Evolutionary conservation across 805 yeast species (phyloP).

Genomic region (Torulaspora gathmanii): DNA sequence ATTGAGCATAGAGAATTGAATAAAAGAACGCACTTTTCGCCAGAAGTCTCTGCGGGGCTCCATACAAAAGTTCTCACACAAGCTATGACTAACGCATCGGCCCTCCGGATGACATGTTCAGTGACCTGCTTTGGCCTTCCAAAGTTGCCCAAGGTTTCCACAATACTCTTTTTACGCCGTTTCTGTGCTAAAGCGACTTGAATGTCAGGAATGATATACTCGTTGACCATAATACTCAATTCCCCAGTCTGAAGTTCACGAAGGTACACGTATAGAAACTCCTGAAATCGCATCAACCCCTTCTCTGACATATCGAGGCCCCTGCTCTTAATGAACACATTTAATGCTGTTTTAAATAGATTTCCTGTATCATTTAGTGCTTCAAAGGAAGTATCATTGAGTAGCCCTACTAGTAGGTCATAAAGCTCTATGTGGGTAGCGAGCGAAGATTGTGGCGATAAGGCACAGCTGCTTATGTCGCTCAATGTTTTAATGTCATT

Average conservation of each 20-base stretch:
- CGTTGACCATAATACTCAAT: slow-evolving; percentile 50
- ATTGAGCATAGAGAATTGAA: slow-evolving; percentile 30
- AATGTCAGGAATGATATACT: slow-evolving; percentile 21
- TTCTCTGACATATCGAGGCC: background rate
- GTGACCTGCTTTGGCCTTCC: slow-evolving; percentile 6
- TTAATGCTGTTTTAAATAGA: background rate
- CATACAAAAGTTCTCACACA: slow-evolving; percentile 30
- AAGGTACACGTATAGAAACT: slow-evolving; percentile 4
- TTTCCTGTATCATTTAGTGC: background rate
- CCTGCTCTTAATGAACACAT: slow-evolving; percentile 1
- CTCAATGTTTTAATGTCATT: slow-evolving; percentile 1
- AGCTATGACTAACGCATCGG: slow-evolving; percentile 18
- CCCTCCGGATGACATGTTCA: slow-evolving; percentile 8
- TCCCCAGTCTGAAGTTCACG: slow-evolving; percentile 49
- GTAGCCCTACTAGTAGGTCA: slow-evolving; percentile 1
- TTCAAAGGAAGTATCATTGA: background rate
- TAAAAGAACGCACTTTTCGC: slow-evolving; percentile 27
- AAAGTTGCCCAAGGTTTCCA: slow-evolving; percentile 10
- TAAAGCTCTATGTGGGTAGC: slow-evolving; percentile 1
- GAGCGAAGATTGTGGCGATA: slow-evolving; percentile 1
- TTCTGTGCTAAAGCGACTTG: slow-evolving; percentile 5
- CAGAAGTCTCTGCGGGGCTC: slow-evolving; percentile 23
- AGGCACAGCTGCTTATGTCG: background rate
- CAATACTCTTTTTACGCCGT: slow-evolving; percentile 15
- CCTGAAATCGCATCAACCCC: slow-evolving; percentile 1